Evolutionary conservation across 129 eudicot species (phyloP).

Genomic region (Ambrosia trifida): DNA sequence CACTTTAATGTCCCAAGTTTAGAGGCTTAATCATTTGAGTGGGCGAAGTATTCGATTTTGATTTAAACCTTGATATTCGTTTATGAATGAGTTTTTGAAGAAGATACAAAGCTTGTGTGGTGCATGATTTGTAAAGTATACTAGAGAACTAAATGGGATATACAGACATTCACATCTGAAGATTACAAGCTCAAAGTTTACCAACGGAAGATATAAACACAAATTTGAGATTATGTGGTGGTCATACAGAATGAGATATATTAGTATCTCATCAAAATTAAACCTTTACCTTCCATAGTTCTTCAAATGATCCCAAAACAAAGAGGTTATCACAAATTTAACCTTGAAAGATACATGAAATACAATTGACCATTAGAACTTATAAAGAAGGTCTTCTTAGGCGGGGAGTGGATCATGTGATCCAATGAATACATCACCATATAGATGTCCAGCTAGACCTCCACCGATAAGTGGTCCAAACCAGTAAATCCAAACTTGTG

Average conservation of each 20-base stretch:
- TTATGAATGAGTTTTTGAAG: too few species aligned
- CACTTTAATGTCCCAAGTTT: too few species aligned
- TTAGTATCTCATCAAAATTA: conserved; percentile 24
- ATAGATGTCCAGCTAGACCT: too few species aligned
- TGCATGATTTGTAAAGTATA: background rate
- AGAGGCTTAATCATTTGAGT: background rate
- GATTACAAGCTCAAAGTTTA: conserved; percentile 25
- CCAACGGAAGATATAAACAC: conserved; percentile 23
- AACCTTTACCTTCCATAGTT: conserved; percentile 28
- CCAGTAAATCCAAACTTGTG: too few species aligned
- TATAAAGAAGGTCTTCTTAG: too few species aligned
- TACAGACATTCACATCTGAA: conserved; percentile 31
- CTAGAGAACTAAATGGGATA: background rate
- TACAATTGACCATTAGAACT: too few species aligned
- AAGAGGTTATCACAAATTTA: conserved; percentile 20
- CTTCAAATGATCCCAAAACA: conserved; percentile 5
- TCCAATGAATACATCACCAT: too few species aligned
- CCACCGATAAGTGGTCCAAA: too few species aligned
- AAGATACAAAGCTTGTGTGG: background rate
- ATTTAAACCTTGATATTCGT: background rate
- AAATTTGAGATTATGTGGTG: conserved; percentile 24
- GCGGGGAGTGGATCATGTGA: too few species aligned
- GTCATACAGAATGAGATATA: conserved; percentile 22
- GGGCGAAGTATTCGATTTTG: background rate
- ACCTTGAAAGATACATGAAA: background rate